These are phyloP conservation scores for Vinca minor DNA, from an alignment of 257 asterid genomes.

Conservation along the genomic window DNA sequence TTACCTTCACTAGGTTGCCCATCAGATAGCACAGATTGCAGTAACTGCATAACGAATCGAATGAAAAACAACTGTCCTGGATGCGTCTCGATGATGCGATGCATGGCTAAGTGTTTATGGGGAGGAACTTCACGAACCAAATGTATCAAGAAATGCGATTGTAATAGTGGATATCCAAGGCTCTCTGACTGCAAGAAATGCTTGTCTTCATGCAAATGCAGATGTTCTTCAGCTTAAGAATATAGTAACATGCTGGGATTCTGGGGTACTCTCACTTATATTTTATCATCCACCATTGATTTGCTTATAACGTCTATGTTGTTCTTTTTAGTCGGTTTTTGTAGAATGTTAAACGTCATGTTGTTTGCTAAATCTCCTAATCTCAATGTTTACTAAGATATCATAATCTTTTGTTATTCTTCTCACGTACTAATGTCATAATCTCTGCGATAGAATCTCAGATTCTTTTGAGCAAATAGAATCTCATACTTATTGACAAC, in stretches of 20 bases:
- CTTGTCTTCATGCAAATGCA: constrained; percentile 55
- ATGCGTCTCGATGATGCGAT: constrained; percentile 52
- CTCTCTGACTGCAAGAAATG: constrained; percentile 67
- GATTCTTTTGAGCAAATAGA: no score
- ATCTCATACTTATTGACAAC: no score
- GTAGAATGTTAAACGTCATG: no score
- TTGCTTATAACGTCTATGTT: no score
- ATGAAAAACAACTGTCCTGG: constrained; percentile 57
- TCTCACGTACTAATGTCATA: neutral
- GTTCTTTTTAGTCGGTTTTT: no score
- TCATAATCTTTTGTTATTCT: neutral
- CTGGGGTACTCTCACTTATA: no score
- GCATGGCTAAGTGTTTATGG: constrained; percentile 65
- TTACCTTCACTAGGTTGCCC: constrained; percentile 38
- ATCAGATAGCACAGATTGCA: constrained; percentile 42
- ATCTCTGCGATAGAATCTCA: no score
- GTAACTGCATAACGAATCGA: constrained; percentile 43
- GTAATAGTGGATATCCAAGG: constrained; percentile 49
- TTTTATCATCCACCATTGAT: no score
- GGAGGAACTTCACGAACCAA: constrained; percentile 36
- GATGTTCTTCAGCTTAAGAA: constrained; percentile 31
- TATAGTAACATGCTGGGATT: no score
- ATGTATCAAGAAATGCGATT: constrained; percentile 66
- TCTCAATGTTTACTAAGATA: neutral
- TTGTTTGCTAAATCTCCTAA: no score